A percentile compares a stretch with the other conserved stretches of the same genome.
Conservation (phyloP, 2,329 filamentous ascomycete genomes). For the Septoria linicola region DNA sequence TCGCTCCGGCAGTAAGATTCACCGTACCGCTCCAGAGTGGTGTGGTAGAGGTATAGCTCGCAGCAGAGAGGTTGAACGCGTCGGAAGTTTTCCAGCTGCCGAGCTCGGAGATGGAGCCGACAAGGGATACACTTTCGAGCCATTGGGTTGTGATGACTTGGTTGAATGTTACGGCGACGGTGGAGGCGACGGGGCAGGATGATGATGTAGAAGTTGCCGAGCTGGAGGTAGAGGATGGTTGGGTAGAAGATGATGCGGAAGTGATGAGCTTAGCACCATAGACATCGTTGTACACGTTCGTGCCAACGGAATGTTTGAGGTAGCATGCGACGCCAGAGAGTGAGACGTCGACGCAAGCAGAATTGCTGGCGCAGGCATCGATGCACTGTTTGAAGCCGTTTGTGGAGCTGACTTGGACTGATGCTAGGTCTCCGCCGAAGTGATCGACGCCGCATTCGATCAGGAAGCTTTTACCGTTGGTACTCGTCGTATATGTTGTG, state of each 20-base stretch:
- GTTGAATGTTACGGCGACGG: constrained; percentile 62
- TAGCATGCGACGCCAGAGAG: constrained; percentile 34
- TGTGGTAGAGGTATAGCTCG: constrained; percentile 57
- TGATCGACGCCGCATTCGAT: constrained; percentile 35
- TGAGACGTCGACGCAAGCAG: constrained; percentile 13
- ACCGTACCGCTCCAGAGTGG: constrained; percentile 62
- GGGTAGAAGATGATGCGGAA: constrained; percentile 44
- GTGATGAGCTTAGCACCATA: constrained; percentile 26
- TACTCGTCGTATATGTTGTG: constrained; percentile 18
- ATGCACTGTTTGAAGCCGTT: constrained; percentile 18
- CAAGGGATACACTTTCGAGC: constrained; percentile 65
- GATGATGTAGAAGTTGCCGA: constrained; percentile 32
- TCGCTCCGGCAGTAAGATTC: constrained; percentile 55
- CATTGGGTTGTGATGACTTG: constrained; percentile 56
- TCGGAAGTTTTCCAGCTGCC: constrained; percentile 58
- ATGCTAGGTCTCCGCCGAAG: constrained; percentile 27
- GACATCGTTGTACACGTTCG: constrained; percentile 15
- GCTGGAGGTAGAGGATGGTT: constrained; percentile 22
- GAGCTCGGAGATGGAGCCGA: constrained; percentile 58
- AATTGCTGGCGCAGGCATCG: constrained; percentile 16
- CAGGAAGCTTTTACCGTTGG: constrained; percentile 26
- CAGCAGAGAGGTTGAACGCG: constrained; percentile 58
- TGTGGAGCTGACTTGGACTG: constrained; percentile 17
- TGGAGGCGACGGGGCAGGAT: constrained; percentile 29
- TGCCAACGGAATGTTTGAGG: constrained; percentile 30